Evolutionary conservation across 169 alveolate genomes (phyloP), one percentile per base, ranked within the genome.

Genomic region (Plasmodium gallinaceum): DNA sequence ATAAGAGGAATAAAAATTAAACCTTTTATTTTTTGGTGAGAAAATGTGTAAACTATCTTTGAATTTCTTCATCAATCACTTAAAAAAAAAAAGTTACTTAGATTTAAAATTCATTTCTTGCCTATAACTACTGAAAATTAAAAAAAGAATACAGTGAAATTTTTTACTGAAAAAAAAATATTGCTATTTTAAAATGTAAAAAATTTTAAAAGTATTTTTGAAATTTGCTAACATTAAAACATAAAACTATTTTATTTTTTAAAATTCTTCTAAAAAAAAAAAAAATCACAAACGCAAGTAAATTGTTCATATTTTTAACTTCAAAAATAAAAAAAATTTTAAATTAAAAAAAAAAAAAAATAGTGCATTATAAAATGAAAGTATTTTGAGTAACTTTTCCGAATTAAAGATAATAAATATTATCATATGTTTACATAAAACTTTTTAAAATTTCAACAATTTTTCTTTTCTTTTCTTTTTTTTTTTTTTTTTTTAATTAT

Each of bases 41-140:
- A 80, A 80, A 7, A 80, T 22, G 45, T 80, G 83, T 66, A 69
- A 80, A 43, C 72, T 80, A 61, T 80, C 74, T 46, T 57, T 80
- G 48, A 54, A 52, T 68, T 80, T 80, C 74, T 80, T 80, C 90
- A 80, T 80, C 66, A 61, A 80, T 80, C 54, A 51, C 26, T 65
- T 26, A 66, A 66, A 65, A 78, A 78, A 51, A 68, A 65, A 80
- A 66, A 80, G 45, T 76, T 76, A 68, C 61, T 52, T 64, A 66
- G 12, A 48, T 66, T 68, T 80, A 52, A 54, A 37, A 60, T 32
- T 68, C 83, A 68, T 80, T 66, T 80, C 76, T 80, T 46, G 60
- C 32, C 72, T 80, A 61, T 61, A 75, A 75, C 24, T 73, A 32
- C 60, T 69, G 51, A 45, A 57, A 74, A 58, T 57, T 57, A 60